Percentiles rank a stretch among this genome's conserved stretches.
Evolutionary conservation across 2,329 filamentous ascomycete genomes (phyloP).

Genomic region (Sporothrix sp.): DNA sequence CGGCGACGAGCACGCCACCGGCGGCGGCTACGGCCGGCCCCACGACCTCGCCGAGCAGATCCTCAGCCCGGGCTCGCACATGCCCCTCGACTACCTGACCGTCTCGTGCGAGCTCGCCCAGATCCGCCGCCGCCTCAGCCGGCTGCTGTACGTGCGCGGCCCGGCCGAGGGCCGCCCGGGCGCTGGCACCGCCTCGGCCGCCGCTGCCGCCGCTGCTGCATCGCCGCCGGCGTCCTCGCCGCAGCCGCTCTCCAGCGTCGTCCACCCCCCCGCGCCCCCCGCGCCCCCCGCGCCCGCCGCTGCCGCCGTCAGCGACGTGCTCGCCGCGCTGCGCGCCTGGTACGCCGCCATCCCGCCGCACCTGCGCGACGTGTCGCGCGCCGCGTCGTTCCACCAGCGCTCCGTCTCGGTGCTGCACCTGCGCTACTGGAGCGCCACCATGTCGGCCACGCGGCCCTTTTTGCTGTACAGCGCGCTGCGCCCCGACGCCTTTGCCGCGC

Average conservation of each 20-base stretch:
- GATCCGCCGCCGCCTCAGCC: constrained; percentile 18
- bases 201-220: background rate
- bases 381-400: constrained; percentile 19
- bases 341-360: constrained; percentile 19
- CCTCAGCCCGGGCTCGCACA: constrained; percentile 21
- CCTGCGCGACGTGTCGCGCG: constrained; percentile 18
- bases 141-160: constrained; percentile 17
- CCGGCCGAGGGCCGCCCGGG: too few species aligned
- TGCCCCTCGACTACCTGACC: constrained; percentile 21
- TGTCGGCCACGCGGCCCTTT: constrained; percentile 27
- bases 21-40: background rate
- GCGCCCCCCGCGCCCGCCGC: constrained; percentile 10
- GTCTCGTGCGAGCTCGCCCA: constrained; percentile 20
- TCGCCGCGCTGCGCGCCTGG: constrained; percentile 19
- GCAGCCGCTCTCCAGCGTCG: background rate
- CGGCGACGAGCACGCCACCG: constrained; percentile 17
- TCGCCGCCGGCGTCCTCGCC: background rate
- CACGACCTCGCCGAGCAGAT: constrained; percentile 20
- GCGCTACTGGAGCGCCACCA: constrained; percentile 19
- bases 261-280: background rate
- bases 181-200: too few species aligned
- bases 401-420: constrained; percentile 21
- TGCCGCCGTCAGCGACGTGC: constrained; percentile 15
- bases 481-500: constrained; percentile 5
- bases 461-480: constrained; percentile 19